Conservation (phyloP, 2,329 filamentous ascomycete genomes). For the Nakataea oryzae region DNA sequence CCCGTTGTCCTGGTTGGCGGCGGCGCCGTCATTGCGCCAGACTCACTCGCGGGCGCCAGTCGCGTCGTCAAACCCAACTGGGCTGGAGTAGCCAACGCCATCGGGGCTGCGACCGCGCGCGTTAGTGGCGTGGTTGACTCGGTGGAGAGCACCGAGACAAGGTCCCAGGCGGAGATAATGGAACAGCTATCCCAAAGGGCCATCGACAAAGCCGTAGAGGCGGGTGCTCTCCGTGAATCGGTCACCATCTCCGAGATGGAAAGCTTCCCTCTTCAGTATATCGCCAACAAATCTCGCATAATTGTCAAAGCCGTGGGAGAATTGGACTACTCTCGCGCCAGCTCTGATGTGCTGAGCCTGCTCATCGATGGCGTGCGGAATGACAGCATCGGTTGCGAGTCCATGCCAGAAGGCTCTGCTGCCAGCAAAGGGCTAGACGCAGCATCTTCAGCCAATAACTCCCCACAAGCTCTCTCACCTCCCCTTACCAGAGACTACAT, state of each 20-base stretch:
- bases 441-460: constrained; percentile 8
- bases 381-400: not conserved
- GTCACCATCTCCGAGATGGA: constrained; percentile 41
- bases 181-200: constrained; percentile 27
- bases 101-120: constrained; percentile 51
- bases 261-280: constrained; percentile 42
- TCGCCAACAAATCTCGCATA: constrained; percentile 41
- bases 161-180: constrained; percentile 24
- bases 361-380: constrained; percentile 3
- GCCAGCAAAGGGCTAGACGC: constrained; percentile 1
- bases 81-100: constrained; percentile 52
- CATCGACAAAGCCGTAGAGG: constrained; percentile 30
- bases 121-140: constrained; percentile 44
- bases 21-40: constrained; percentile 47
- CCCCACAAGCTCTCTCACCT: constrained; percentile 2
- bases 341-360: constrained; percentile 9
- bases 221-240: constrained; percentile 31
- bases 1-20: constrained; percentile 54
- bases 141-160: constrained; percentile 34
- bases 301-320: constrained; percentile 52
- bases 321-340: constrained; percentile 32
- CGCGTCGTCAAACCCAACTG: constrained; percentile 44
- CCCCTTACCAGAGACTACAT: constrained; percentile 14
- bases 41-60: constrained; percentile 43
- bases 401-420: not conserved